Percentiles rank a stretch among this genome's conserved stretches.
Conservation (phyloP, 2,329 filamentous ascomycete species). For the Fusarium clavum region DNA sequence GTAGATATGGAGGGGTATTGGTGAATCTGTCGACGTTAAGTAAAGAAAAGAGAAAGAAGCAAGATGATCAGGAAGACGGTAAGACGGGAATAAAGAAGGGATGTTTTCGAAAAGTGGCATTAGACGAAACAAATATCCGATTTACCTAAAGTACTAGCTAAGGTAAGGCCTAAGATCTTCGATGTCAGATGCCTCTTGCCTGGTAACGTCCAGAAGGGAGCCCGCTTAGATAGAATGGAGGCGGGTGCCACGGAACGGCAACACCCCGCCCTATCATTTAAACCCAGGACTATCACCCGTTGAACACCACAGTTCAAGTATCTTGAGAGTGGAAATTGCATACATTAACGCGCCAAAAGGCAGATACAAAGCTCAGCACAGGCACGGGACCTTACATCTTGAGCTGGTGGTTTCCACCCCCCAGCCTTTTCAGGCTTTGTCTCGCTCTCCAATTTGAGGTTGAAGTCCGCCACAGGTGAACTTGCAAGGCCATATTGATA, state of each 20-base stretch:
- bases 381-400: slow-evolving; percentile 5
- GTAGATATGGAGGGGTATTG: slow-evolving; percentile 3
- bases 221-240: slow-evolving; percentile 2
- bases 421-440: slow-evolving; percentile 6
- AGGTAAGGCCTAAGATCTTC: slow-evolving; percentile 8
- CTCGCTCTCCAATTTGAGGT: slow-evolving; percentile 7
- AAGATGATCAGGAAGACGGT: background rate
- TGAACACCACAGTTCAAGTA: background rate
- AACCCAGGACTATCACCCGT: background rate
- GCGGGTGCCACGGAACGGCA: slow-evolving; percentile 4
- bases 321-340: background rate
- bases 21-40: background rate
- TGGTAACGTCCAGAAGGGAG: background rate
- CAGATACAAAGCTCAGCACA: background rate
- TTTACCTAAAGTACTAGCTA: background rate
- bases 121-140: background rate
- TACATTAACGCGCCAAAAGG: background rate
- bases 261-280: slow-evolving; percentile 11
- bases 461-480: slow-evolving; percentile 1
- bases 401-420: background rate
- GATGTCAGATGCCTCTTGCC: slow-evolving; percentile 32
- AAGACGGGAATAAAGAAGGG: background rate
- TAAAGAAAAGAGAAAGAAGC: background rate
- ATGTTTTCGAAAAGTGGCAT: background rate
- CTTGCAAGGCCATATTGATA: slow-evolving; percentile 5